Evolutionary conservation across 2,329 filamentous ascomycete genomes (phyloP), one percentile per base, ranked within the genome.

Genomic region (Balansia obtecta): DNA sequence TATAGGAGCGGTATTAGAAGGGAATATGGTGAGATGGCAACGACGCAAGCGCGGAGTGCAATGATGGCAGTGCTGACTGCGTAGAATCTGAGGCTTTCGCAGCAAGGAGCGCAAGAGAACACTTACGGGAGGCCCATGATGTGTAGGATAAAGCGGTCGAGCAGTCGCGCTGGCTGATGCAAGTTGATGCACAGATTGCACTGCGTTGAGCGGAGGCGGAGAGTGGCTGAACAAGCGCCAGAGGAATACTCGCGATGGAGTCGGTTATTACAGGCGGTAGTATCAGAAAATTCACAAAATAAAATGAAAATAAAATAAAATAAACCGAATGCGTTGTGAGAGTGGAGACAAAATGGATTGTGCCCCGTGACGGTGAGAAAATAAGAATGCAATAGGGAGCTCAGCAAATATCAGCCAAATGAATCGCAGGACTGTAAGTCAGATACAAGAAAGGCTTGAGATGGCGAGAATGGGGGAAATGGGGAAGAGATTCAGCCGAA

Each of bases 111-210:
- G 20, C 22, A 34, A 15, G 11, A 54, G 51, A 54, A 53, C 52
- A 71, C 71, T 71, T 69, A 74, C 71, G 71, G 71, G 47, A 73
- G 71, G 60, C 71, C 71, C 71, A 74, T 74, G 47, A 43, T 59
- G 57, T n/a, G 16, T 22, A 39, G 12, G 43, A 16, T 9, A 27
- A 46, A 32, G 30, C 44, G 32, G 37, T 22, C 32, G 22, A 13
- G 20, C 4, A 9, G 34, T 27, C 27, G 42, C 12, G 42, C 9
- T 7, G 16, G 42, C 9, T 7, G 16, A 33, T 46, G 34, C 18
- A 33, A 30, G 18, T 27, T n/a, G 33, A 20, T 18, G 16, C 16
- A 34, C 39, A 39, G 43, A 4, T 10, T 13, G 39, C 11, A 27
- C 34, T 6, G 38, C 43, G 44, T 37, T 22, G 33, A 43, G 52